These are phyloP conservation scores for Guadua angustifolia DNA, from an alignment of 176 grass and related monocot species.

Conservation along the genomic window DNA sequence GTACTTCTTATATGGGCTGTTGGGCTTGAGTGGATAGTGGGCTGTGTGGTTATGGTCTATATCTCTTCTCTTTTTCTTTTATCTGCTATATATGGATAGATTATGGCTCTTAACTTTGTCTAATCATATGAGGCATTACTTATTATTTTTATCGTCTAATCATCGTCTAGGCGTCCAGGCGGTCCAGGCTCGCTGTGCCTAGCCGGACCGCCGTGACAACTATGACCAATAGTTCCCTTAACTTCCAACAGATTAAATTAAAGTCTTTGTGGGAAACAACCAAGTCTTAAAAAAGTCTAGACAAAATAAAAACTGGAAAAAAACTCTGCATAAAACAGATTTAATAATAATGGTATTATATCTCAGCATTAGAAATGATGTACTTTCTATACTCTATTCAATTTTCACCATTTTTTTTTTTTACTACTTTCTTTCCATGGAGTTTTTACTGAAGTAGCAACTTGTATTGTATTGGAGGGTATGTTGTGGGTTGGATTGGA, in stretches of 20 bases:
- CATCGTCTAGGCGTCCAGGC: too few species aligned
- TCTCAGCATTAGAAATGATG: neutral
- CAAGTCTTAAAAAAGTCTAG: slow-evolving; percentile 13
- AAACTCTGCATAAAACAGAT: neutral
- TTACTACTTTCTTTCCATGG: slow-evolving; percentile 15
- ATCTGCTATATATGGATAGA: too few species aligned
- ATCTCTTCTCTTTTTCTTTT: too few species aligned
- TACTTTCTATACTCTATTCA: slow-evolving; percentile 12
- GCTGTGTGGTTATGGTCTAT: too few species aligned
- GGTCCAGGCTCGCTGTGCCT: too few species aligned
- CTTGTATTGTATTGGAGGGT: neutral
- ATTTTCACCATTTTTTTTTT: neutral
- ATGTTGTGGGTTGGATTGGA: slow-evolving; percentile 4
- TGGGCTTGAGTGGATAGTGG: too few species aligned
- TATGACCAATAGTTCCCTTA: neutral
- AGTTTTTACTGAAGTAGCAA: neutral
- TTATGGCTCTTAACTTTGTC: too few species aligned
- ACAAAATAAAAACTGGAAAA: neutral
- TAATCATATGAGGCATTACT: too few species aligned
- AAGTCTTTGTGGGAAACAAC: slow-evolving; percentile 10
- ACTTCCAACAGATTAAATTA: neutral
- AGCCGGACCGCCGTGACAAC: too few species aligned
- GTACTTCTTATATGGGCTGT: too few species aligned
- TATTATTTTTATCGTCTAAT: too few species aligned
- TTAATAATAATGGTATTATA: slow-evolving; percentile 1